These are phyloP conservation scores for Phlyctochytrium planicorne DNA, from an alignment of 192 early-diverging fungal species.

Conservation along the genomic window DNA sequence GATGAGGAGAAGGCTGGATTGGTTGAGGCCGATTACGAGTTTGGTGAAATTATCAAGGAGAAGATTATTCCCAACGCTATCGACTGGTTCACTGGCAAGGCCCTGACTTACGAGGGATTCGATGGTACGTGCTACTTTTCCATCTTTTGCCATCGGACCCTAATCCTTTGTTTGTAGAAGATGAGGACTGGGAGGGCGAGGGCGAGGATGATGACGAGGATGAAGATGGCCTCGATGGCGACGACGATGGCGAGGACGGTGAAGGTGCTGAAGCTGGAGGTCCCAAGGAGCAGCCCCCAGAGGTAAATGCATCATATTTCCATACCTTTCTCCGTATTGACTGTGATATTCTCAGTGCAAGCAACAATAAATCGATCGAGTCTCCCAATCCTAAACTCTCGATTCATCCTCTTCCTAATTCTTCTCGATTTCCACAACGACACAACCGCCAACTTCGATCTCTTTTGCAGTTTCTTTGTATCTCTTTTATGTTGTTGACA, in stretches of 20 bases:
- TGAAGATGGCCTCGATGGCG: slow-evolving; percentile 64
- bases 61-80: slow-evolving; percentile 93
- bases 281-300: slow-evolving; percentile 23
- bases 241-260: slow-evolving; percentile 66
- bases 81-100: slow-evolving; percentile 99
- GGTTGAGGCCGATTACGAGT: slow-evolving; percentile 92
- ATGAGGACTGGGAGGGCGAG: slow-evolving; percentile 44
- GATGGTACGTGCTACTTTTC: slow-evolving; percentile 27
- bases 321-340: background rate
- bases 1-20: slow-evolving; percentile 79
- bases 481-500: too few species aligned
- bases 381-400: too few species aligned
- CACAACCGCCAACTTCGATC: too few species aligned
- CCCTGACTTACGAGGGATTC: slow-evolving; percentile 78
- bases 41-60: slow-evolving; percentile 98
- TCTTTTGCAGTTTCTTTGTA: too few species aligned
- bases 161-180: slow-evolving; percentile 14
- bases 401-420: too few species aligned
- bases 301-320: background rate
- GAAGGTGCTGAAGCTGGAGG: too few species aligned
- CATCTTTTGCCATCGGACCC: slow-evolving; percentile 6
- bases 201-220: slow-evolving; percentile 68
- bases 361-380: slow-evolving; percentile 48
- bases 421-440: too few species aligned
- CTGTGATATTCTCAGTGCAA: slow-evolving; percentile 47